Evolutionary conservation across 805 yeast species (phyloP).

Genomic region (Candida railenensis): DNA sequence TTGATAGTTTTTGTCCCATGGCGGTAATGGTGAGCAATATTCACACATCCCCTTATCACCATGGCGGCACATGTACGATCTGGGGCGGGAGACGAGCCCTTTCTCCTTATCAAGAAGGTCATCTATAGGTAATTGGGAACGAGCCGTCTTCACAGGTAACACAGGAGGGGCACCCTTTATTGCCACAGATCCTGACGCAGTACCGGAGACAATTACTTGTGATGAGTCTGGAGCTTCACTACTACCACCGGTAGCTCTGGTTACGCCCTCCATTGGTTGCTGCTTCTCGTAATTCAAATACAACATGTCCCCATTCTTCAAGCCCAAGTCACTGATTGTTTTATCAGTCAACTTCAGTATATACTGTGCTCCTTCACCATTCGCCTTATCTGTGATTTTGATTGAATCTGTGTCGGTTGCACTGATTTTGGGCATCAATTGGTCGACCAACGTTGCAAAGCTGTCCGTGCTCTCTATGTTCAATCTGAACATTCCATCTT

Average conservation of each 20-base stretch:
- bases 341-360: conserved; percentile 23
- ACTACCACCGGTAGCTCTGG: conserved; percentile 2
- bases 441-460: conserved; percentile 45
- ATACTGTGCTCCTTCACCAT: conserved; percentile 39
- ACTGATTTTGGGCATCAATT: conserved; percentile 28
- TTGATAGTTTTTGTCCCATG: conserved; percentile 83
- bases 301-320: conserved; percentile 60
- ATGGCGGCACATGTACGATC: conserved; percentile 73
- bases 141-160: conserved; percentile 15
- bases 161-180: conserved; percentile 6
- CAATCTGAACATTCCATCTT: conserved; percentile 79
- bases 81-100: conserved; percentile 71
- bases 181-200: conserved; percentile 8
- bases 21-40: conserved; percentile 92
- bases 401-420: conserved; percentile 22
- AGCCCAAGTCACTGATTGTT: conserved; percentile 42
- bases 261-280: too few species aligned
- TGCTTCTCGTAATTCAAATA: conserved; percentile 34
- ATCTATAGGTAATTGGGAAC: conserved; percentile 68
- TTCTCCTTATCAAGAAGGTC: conserved; percentile 57
- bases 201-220: neutral
- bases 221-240: neutral
- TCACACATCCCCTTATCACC: conserved; percentile 97
- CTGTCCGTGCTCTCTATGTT: conserved; percentile 44
- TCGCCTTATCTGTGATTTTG: conserved; percentile 46